Conservation (phyloP, 768 basidiomycete species). For the Guyanaporus albipodus region DNA sequence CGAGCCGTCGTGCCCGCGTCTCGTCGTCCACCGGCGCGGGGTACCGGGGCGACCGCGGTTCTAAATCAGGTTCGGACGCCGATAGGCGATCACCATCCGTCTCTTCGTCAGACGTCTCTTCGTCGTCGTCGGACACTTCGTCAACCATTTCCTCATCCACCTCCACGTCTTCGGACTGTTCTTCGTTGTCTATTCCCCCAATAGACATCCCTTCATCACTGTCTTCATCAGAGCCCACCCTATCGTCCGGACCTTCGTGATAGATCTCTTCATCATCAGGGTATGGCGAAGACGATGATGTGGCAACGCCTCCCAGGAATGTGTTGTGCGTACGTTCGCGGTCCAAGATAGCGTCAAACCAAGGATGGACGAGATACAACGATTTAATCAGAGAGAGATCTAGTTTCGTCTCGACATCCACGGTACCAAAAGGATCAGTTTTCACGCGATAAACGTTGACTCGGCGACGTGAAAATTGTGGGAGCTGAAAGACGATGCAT, state of each 20-base stretch:
- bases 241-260: too few species aligned
- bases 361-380: constrained; percentile 1
- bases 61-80: too few species aligned
- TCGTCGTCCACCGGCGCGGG: not conserved
- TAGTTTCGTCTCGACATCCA: not conserved
- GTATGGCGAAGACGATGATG: not conserved
- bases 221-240: too few species aligned
- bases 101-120: too few species aligned
- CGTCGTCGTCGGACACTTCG: too few species aligned
- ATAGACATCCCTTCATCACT: not conserved
- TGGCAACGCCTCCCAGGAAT: not conserved
- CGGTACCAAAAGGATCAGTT: not conserved
- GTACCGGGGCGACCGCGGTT: too few species aligned
- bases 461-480: not conserved
- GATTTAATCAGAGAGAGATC: not conserved
- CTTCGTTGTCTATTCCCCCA: not conserved
- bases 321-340: not conserved
- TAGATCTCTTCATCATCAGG: not conserved
- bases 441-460: not conserved
- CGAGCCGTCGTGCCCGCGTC: not conserved
- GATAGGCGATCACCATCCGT: too few species aligned
- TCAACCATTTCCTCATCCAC: not conserved
- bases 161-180: too few species aligned
- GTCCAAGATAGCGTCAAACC: not conserved
- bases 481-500: not conserved